Evolutionary conservation across 2,329 filamentous ascomycete species (phyloP).

Genomic region (Clonostachys solani): DNA sequence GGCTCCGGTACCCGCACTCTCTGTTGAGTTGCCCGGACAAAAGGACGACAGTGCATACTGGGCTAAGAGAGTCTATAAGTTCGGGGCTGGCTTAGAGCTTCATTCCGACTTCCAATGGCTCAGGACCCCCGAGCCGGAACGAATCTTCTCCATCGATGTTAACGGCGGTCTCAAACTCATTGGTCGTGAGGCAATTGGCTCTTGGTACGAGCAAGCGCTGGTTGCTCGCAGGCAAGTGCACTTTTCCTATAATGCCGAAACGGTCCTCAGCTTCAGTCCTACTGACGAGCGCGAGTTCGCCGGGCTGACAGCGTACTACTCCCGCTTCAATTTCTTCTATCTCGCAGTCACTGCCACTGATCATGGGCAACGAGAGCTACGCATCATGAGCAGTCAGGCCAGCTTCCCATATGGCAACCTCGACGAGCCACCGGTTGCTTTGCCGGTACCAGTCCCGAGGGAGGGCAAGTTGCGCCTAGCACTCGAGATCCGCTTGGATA

Average conservation of each 20-base stretch:
- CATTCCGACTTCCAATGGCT: slow-evolving; percentile 54
- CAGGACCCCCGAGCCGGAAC: slow-evolving; percentile 48
- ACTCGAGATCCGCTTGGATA: slow-evolving; percentile 38
- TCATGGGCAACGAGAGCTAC: slow-evolving; percentile 51
- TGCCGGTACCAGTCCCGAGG: slow-evolving; percentile 43
- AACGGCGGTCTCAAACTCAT: slow-evolving; percentile 35
- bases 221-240: slow-evolving; percentile 51
- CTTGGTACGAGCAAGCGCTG: slow-evolving; percentile 55
- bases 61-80: slow-evolving; percentile 41
- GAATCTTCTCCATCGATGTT: slow-evolving; percentile 37
- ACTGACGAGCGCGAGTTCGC: slow-evolving; percentile 57
- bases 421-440: slow-evolving; percentile 28
- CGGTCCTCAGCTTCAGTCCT: slow-evolving; percentile 46
- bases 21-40: slow-evolving; percentile 42
- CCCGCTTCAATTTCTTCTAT: slow-evolving; percentile 62
- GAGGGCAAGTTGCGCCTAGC: slow-evolving; percentile 50
- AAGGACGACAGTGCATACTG: slow-evolving; percentile 45
- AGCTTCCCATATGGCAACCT: slow-evolving; percentile 51
- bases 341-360: slow-evolving; percentile 51
- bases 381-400: slow-evolving; percentile 51
- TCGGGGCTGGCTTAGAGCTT: slow-evolving; percentile 29
- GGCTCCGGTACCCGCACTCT: slow-evolving; percentile 48
- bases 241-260: slow-evolving; percentile 59
- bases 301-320: slow-evolving; percentile 58
- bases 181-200: slow-evolving; percentile 49